Evolutionary conservation across 2,329 filamentous ascomycete species (phyloP), one percentile per base, ranked within the genome.

Genomic region (Colletotrichum godetiae): DNA sequence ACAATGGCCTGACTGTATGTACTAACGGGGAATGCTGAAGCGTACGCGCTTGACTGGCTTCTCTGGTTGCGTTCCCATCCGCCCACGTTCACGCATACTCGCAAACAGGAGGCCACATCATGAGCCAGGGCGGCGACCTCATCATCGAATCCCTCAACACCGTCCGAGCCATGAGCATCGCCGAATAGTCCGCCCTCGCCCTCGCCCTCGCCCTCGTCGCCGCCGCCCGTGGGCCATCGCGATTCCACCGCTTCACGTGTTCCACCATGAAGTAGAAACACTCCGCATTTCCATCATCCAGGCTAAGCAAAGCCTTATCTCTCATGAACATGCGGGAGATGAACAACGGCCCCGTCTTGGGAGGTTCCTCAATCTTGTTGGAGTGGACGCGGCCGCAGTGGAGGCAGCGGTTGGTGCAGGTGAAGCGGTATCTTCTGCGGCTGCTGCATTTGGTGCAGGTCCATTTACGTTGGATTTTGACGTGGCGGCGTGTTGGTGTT

Each of bases 331-430:
- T 2, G 37, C 37, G 37, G 5, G 37, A 42, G 37, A 42, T 42
- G 37, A 7, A 42, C 5, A 42, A 15, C 5, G 37, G 37, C 13
- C 37, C 37, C 15, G 42, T 4, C 10, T 49, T 11, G 19, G 15
- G 42, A 1, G 19, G 33, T 35, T 35, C 33, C 60, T 22, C 59
- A 27, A 4, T 64, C 37, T 33, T 76, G 74, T 29, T 79, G 77
- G 84, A 85, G 73, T 81, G 79, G 35, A 60, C 62, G 77, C 84
- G 82, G 67, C 78, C 77, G 79, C 84, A 84, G 52, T 80, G 77
- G 58, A 86, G 80, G 64, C 85, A 83, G 27, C 81, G 78, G 11
- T 81, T 80, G 57, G 83, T 85, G 72, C 75, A 78, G 61, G 75
- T 74, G 7, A 84, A 70, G 55, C 71, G 76, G 76, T 80, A 83